These are phyloP conservation scores for Haplosporangium gracile DNA, from an alignment of 192 early-diverging fungal species.

Conservation along the genomic window DNA sequence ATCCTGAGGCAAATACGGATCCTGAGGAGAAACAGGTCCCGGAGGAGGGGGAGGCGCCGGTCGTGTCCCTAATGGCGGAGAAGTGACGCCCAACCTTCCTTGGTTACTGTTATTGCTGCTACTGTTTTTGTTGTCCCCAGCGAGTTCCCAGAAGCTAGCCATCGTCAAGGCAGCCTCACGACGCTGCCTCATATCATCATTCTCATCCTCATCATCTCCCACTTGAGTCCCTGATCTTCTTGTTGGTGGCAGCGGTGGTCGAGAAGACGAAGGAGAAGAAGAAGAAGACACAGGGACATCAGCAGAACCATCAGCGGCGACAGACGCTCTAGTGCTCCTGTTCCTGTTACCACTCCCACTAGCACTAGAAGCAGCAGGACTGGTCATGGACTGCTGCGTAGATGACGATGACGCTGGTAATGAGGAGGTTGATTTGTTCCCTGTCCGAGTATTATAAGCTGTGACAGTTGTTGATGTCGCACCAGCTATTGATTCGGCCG, in stretches of 20 bases:
- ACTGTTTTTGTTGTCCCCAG: background rate
- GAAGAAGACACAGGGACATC: background rate
- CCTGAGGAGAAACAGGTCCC: background rate
- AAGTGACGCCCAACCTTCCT: background rate
- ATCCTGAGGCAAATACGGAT: background rate
- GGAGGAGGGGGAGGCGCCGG: background rate
- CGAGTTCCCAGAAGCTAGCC: slow-evolving; percentile 21
- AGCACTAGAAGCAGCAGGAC: background rate
- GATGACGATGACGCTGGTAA: background rate
- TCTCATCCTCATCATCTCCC: background rate
- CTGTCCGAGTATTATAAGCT: background rate
- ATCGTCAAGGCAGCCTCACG: slow-evolving; percentile 28
- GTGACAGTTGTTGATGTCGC: background rate
- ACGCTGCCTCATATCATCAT: slow-evolving; percentile 10
- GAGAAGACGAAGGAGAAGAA: background rate
- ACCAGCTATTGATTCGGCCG: background rate
- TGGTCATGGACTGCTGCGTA: background rate
- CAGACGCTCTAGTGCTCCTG: background rate
- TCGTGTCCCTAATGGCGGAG: background rate
- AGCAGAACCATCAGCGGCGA: background rate
- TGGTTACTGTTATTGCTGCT: background rate
- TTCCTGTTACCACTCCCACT: background rate
- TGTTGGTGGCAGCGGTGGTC: background rate
- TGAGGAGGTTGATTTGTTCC: background rate
- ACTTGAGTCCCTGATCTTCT: background rate